Evolutionary conservation across 2,329 filamentous ascomycete genomes (phyloP).

Genomic region (Ophiosphaerella korrae): DNA sequence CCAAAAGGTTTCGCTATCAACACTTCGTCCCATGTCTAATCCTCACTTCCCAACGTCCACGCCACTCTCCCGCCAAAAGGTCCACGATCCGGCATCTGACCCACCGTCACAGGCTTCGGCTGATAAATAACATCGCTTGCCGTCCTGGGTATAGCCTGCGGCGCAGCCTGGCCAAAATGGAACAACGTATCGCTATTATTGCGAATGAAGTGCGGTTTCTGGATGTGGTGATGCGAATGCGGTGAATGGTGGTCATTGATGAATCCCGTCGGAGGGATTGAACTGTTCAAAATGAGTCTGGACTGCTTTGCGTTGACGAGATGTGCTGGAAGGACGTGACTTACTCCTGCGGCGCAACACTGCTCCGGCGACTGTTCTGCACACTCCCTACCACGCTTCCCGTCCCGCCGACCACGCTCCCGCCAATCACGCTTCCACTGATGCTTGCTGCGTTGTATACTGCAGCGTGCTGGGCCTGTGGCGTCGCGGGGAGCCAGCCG

Average conservation of each 20-base stretch:
- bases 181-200: constrained; percentile 31
- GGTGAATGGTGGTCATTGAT: constrained; percentile 27
- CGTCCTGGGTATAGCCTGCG: constrained; percentile 26
- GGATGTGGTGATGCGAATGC: constrained; percentile 25
- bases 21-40: constrained; percentile 5
- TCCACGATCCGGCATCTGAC: constrained; percentile 16
- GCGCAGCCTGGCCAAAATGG: constrained; percentile 8
- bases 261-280: not conserved
- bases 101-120: constrained; percentile 33
- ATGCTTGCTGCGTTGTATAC: constrained; percentile 25
- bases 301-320: constrained; percentile 17
- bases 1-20: not conserved
- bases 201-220: constrained; percentile 21
- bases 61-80: constrained; percentile 29
- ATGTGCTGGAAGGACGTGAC: not conserved
- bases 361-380: constrained; percentile 29
- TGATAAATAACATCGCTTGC: constrained; percentile 37
- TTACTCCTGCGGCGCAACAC: constrained; percentile 35
- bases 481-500: constrained; percentile 44
- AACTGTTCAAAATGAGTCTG: not conserved
- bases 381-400: constrained; percentile 18
- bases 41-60: constrained; percentile 44
- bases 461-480: constrained; percentile 39
- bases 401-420: not conserved
- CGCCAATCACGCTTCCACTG: constrained; percentile 1